Percentiles rank a stretch among this genome's conserved stretches.
These are phyloP conservation scores for Mycocalia duriaeana DNA, from an alignment of 1,284 basidiomycete species.

Conservation along the genomic window DNA sequence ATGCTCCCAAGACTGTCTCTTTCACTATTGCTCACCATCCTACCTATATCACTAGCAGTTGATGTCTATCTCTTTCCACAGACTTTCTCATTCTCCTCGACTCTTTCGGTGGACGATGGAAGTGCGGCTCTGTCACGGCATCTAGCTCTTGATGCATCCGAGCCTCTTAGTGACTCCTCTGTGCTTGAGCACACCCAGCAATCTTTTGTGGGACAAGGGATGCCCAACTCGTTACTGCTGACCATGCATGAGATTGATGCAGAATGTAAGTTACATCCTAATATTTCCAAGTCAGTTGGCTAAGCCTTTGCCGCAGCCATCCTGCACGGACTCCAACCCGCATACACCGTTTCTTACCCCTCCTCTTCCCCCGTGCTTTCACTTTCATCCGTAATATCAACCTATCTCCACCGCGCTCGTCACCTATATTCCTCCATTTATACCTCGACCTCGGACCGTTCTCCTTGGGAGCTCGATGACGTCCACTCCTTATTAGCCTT, in stretches of 20 bases:
- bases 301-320: too few species aligned
- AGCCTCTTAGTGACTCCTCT: conserved; percentile 38
- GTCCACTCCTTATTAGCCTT: conserved; percentile 42
- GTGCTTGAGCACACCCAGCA: conserved; percentile 33
- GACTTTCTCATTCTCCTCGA: conserved; percentile 26
- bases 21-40: conserved; percentile 23
- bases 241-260: conserved; percentile 55
- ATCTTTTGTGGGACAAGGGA: conserved; percentile 54
- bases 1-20: conserved; percentile 23
- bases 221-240: conserved; percentile 47
- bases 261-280: conserved; percentile 37
- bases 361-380: conserved; percentile 27
- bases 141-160: conserved; percentile 64
- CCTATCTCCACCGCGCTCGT: conserved; percentile 51
- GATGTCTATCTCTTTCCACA: conserved; percentile 56
- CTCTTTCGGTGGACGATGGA: conserved; percentile 47
- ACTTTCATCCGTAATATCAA: conserved; percentile 47
- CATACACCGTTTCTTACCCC: conserved; percentile 35
- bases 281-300: too few species aligned
- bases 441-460: conserved; percentile 19
- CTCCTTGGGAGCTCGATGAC: conserved; percentile 37
- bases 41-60: conserved; percentile 34
- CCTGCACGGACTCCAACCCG: too few species aligned
- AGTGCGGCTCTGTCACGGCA: conserved; percentile 60
- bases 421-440: conserved; percentile 54